phyloP scores from a whole-genome alignment of 1,139 yeast genomes.

The Blastobotrys petasosporus region DNA sequence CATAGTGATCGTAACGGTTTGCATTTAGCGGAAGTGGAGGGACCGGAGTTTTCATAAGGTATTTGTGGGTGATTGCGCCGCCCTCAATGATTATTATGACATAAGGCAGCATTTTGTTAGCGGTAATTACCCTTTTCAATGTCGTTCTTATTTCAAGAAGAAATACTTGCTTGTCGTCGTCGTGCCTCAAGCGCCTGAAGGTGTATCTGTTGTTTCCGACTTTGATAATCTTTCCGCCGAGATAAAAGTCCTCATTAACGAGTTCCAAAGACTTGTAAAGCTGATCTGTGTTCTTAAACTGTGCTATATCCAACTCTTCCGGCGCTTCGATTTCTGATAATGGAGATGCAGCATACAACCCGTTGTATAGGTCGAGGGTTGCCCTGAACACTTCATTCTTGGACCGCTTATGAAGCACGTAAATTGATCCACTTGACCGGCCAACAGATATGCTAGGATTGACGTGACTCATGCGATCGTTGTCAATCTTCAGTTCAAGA shows the following conservation, averaged over 20 bases:
- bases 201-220: slow-evolving; percentile 1
- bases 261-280: slow-evolving; percentile 1
- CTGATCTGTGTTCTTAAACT: slow-evolving; percentile 3
- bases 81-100: slow-evolving; percentile 1
- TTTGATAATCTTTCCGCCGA: slow-evolving; percentile 1
- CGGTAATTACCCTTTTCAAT: not conserved
- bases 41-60: slow-evolving; percentile 4
- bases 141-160: not conserved
- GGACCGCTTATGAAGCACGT: not conserved
- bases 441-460: slow-evolving; percentile 4
- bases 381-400: not conserved
- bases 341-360: not conserved
- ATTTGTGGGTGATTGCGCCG: slow-evolving; percentile 5
- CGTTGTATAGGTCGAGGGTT: slow-evolving; percentile 6
- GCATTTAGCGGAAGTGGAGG: slow-evolving; percentile 1
- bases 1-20: not conserved
- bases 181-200: slow-evolving; percentile 2
- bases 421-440: slow-evolving; percentile 3
- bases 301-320: slow-evolving; percentile 1
- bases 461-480: not conserved
- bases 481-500: not conserved
- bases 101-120: not conserved
- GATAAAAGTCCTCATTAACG: slow-evolving; percentile 4
- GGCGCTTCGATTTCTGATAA: not conserved
- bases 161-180: not conserved